Percentiles rank a stretch among this genome's conserved stretches.
Evolutionary conservation across 768 basidiomycete genomes (phyloP).

Genomic region (Xerocomus potaroensis): DNA sequence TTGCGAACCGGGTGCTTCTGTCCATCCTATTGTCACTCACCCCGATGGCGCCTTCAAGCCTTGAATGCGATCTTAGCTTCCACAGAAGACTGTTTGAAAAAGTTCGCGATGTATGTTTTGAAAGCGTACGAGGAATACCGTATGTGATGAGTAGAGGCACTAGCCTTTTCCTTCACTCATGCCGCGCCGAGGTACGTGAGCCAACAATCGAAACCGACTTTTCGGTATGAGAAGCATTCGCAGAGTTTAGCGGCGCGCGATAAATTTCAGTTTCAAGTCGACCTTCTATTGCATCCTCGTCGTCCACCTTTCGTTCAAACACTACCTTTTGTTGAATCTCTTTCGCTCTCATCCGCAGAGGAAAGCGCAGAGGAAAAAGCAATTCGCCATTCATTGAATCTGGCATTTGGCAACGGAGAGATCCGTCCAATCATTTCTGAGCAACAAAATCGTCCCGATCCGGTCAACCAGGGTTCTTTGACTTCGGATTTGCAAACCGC

Average conservation of each 20-base stretch:
- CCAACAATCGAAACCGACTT: neutral
- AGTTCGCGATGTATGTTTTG: conserved; percentile 45
- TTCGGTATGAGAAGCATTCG: neutral
- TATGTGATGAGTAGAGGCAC: conserved; percentile 59
- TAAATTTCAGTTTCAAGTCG: conserved; percentile 39
- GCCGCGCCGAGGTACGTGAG: conserved; percentile 31
- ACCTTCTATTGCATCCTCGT: conserved; percentile 72
- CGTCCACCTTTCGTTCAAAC: conserved; percentile 71
- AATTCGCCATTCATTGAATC: conserved; percentile 38
- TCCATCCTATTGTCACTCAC: conserved; percentile 55
- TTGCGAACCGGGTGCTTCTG: conserved; percentile 54
- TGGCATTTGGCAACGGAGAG: conserved; percentile 24
- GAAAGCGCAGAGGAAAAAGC: conserved; percentile 61
- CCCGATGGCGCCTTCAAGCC: conserved; percentile 47
- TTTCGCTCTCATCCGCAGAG: conserved; percentile 59
- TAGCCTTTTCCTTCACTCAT: conserved; percentile 48
- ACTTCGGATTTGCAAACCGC: neutral
- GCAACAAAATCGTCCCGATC: neutral
- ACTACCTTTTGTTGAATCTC: conserved; percentile 55
- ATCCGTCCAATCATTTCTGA: neutral
- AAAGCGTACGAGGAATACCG: conserved; percentile 51
- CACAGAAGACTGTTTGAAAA: conserved; percentile 41
- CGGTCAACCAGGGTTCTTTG: neutral
- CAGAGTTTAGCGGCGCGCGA: conserved; percentile 16
- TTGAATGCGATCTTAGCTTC: conserved; percentile 51